phyloP scores from a whole-genome alignment of 2,329 filamentous ascomycete genomes.

The Fusarium beomiforme region DNA sequence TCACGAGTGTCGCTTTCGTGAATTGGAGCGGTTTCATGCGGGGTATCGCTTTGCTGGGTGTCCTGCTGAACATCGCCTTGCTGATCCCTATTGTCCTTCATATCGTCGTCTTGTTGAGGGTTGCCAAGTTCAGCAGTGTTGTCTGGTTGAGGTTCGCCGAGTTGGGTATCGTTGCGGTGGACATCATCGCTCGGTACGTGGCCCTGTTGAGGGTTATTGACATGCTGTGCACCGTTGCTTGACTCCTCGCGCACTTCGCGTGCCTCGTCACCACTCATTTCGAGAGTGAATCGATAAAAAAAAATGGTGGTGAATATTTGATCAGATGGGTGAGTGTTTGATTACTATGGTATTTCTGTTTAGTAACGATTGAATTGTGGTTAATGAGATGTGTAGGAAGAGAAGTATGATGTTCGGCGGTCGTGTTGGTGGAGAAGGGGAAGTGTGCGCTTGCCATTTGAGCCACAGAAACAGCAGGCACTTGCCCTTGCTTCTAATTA shows the following conservation, averaged over 20 bases:
- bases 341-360: not conserved
- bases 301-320: no score
- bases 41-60: no score
- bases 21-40: no score
- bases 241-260: not conserved
- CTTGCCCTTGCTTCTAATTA: not conserved
- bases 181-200: not conserved
- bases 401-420: not conserved
- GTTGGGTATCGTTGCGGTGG: not conserved
- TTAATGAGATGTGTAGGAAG: not conserved
- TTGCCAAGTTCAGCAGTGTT: not conserved
- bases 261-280: not conserved
- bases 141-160: not conserved
- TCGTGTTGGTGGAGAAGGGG: not conserved
- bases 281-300: no score
- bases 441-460: not conserved
- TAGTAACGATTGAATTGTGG: not conserved
- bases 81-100: no score
- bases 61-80: not conserved
- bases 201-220: accelerated
- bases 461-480: not conserved
- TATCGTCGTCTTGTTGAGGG: not conserved
- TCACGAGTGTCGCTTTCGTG: no score
- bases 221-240: not conserved
- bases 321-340: not conserved